These are phyloP conservation scores for Auricularia sp. DNA, from an alignment of 768 basidiomycete genomes.

Conservation along the genomic window DNA sequence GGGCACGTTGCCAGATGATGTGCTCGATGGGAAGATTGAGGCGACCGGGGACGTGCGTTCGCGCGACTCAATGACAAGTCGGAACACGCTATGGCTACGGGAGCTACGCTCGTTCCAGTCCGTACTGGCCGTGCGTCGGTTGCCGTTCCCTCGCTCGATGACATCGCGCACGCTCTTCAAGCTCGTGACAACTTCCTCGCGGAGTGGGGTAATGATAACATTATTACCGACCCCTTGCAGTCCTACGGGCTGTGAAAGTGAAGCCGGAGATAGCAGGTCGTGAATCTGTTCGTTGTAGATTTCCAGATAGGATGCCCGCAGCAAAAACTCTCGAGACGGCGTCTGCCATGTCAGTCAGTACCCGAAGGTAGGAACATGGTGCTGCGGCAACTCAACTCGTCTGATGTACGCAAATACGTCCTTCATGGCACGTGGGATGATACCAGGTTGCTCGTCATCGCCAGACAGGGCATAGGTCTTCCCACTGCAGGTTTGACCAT, in stretches of 20 bases:
- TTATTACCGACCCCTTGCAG: constrained; percentile 60
- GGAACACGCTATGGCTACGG: constrained; percentile 88
- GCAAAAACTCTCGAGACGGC: constrained; percentile 77
- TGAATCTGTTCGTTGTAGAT: constrained; percentile 92
- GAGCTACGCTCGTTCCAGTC: constrained; percentile 98
- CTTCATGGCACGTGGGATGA: constrained; percentile 86
- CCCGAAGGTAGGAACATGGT: constrained; percentile 3
- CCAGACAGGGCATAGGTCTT: constrained; percentile 73
- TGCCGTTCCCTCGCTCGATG: constrained; percentile 74
- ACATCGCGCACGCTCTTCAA: constrained; percentile 80
- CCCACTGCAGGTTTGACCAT: constrained; percentile 79
- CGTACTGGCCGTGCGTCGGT: constrained; percentile 87
- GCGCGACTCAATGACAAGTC: constrained; percentile 84
- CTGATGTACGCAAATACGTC: constrained; percentile 85
- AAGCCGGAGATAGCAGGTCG: constrained; percentile 54
- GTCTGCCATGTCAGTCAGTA: constrained; percentile 27
- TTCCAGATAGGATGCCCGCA: constrained; percentile 92
- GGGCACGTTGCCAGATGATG: constrained; percentile 16
- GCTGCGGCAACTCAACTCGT: constrained; percentile 13
- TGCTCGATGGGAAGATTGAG: background rate
- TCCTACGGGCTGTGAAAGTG: constrained; percentile 48
- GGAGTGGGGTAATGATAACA: constrained; percentile 61
- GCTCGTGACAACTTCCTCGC: constrained; percentile 91
- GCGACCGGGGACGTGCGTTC: constrained; percentile 36
- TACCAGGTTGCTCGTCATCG: constrained; percentile 76